Evolutionary conservation across 169 alveolate genomes (phyloP).

Genomic region (Cryptosporidium viatorum): DNA sequence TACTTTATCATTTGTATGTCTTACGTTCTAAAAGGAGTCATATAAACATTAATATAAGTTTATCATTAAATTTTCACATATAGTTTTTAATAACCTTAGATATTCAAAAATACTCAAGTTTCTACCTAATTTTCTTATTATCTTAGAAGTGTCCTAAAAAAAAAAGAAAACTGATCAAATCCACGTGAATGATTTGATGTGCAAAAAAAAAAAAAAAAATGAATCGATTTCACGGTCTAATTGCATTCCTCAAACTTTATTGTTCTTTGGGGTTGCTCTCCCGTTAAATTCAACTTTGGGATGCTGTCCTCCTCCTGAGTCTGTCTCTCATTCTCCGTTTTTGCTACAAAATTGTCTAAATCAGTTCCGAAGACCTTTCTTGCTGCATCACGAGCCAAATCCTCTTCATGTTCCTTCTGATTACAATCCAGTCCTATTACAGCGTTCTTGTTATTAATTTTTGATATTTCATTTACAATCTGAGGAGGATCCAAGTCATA

Average conservation of each 20-base stretch:
- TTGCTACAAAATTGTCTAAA: neutral
- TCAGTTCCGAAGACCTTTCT: conserved; percentile 28
- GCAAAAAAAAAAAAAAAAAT: neutral
- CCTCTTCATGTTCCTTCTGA: conserved; percentile 20
- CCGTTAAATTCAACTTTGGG: neutral
- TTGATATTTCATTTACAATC: conserved; percentile 32
- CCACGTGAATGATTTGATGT: neutral
- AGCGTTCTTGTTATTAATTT: neutral
- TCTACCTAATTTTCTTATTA: neutral
- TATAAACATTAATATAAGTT: neutral
- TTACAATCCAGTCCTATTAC: conserved; percentile 35
- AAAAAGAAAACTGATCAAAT: too few relatives aligned
- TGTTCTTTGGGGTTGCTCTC: neutral
- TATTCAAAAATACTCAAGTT: neutral
- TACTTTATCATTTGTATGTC: conserved; percentile 60
- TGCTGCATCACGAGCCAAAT: conserved; percentile 23
- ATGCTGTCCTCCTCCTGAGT: neutral
- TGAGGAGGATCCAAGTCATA: conserved; percentile 71
- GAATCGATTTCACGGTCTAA: neutral
- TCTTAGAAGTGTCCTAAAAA: neutral
- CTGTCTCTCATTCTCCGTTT: neutral
- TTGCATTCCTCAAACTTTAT: conserved; percentile 40
- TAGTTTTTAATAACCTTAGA: neutral
- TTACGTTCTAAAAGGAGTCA: conserved; percentile 37
- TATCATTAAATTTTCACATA: neutral